phyloP scores from a whole-genome alignment of 352 stramenopile species.

The Blastocystis sp. region DNA sequence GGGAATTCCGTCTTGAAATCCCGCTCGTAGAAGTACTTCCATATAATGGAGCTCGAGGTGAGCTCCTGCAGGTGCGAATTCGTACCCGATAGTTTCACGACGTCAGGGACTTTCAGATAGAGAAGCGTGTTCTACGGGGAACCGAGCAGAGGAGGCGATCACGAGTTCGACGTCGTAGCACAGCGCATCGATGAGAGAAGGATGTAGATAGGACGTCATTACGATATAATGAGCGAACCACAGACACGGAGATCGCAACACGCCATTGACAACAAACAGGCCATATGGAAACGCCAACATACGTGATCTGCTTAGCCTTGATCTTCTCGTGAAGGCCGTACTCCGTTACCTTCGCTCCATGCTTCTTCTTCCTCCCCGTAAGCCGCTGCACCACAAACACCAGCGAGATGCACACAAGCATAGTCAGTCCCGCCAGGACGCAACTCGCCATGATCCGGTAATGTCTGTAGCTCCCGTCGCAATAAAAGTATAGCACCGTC shows the following conservation, averaged over 20 bases:
- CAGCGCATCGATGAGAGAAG: neutral
- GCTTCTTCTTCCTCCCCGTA: too few species aligned
- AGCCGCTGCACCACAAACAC: too few species aligned
- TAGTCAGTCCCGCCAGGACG: too few species aligned
- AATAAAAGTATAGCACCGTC: too few species aligned
- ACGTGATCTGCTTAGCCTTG: too few species aligned
- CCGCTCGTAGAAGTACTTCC: conserved; percentile 2
- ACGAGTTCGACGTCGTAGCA: conserved; percentile 22
- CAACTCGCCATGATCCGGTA: too few species aligned
- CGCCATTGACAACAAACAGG: too few species aligned
- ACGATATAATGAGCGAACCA: neutral
- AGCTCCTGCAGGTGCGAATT: neutral
- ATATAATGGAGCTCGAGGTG: neutral
- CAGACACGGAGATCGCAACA: neutral
- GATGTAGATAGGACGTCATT: neutral
- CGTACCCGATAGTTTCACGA: neutral
- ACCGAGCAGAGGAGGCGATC: neutral
- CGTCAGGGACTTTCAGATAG: conserved; percentile 3
- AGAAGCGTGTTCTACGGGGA: neutral
- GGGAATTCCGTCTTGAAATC: conserved; percentile 19
- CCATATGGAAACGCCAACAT: too few species aligned
- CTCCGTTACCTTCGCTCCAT: too few species aligned
- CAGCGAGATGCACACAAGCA: too few species aligned
- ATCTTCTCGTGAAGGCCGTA: too few species aligned
- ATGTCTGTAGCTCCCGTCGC: too few species aligned